These are phyloP conservation scores for Cryptosporidium sp. DNA, from an alignment of 169 alveolate species.

Conservation along the genomic window DNA sequence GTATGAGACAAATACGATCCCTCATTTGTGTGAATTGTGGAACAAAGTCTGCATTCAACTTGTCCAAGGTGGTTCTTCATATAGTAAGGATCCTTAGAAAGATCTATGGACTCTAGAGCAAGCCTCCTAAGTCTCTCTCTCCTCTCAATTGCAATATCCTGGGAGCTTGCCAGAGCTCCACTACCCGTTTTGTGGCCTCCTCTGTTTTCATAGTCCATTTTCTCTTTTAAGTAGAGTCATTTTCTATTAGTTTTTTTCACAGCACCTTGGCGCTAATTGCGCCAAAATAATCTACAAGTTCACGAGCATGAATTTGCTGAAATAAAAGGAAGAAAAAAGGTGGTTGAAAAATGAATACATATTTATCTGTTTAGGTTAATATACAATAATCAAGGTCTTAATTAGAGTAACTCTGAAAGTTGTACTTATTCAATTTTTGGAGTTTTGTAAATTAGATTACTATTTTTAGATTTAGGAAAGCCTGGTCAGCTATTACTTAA, in stretches of 20 bases:
- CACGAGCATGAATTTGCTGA: slow-evolving; percentile 24
- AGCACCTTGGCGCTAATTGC: slow-evolving; percentile 12
- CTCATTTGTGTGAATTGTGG: slow-evolving; percentile 98
- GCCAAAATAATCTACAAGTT: slow-evolving; percentile 14
- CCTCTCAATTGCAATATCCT: slow-evolving; percentile 94
- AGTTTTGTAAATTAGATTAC: not conserved
- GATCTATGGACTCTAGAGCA: slow-evolving; percentile 95
- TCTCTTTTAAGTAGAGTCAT: not conserved
- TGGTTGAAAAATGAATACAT: not conserved
- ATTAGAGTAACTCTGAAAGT: not conserved
- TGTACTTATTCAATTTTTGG: not conserved
- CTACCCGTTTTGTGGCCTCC: slow-evolving; percentile 98
- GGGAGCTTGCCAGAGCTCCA: slow-evolving; percentile 96
- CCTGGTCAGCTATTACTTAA: not conserved
- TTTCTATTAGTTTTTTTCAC: not conserved
- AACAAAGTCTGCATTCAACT: slow-evolving; percentile 93
- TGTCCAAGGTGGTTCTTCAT: slow-evolving; percentile 91
- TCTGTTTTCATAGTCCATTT: slow-evolving; percentile 96
- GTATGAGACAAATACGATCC: slow-evolving; percentile 98
- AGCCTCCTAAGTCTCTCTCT: slow-evolving; percentile 95
- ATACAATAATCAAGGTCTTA: not conserved
- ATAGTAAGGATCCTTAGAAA: slow-evolving; percentile 90
- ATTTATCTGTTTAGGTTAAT: not conserved
- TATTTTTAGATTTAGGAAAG: slow-evolving; percentile 4
- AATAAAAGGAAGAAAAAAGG: slow-evolving; percentile 3